Evolutionary conservation across 345 rosid genomes (phyloP).

Genomic region (Euphorbia peplus): DNA sequence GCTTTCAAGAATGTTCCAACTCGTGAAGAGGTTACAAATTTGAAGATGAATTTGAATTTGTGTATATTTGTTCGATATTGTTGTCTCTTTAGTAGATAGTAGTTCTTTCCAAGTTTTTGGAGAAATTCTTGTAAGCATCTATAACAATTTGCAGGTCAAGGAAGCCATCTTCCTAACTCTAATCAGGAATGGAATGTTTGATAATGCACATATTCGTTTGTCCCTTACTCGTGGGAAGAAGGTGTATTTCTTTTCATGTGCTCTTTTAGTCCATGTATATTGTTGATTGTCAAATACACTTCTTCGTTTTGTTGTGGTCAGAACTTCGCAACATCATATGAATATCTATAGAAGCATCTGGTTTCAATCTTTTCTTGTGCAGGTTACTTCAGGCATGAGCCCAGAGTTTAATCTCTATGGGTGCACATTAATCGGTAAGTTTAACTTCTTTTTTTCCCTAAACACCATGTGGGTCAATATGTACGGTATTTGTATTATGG

Average conservation of each 20-base stretch:
- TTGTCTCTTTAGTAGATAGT: not conserved
- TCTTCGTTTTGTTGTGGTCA: not conserved
- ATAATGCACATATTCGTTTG: slow-evolving; percentile 75
- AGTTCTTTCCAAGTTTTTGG: not conserved
- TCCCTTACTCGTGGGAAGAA: slow-evolving; percentile 88
- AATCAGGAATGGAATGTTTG: slow-evolving; percentile 78
- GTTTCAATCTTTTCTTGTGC: slow-evolving; percentile 9
- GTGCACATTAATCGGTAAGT: slow-evolving; percentile 79
- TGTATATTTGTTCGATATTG: slow-evolving; percentile 1
- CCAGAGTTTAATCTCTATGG: slow-evolving; percentile 86
- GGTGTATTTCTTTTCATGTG: slow-evolving; percentile 30
- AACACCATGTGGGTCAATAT: not conserved
- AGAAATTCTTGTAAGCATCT: slow-evolving; percentile 10
- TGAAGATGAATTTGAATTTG: slow-evolving; percentile 9
- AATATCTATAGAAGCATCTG: not conserved
- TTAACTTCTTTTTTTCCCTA: slow-evolving; percentile 4
- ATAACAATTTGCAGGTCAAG: slow-evolving; percentile 48
- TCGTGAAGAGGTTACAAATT: slow-evolving; percentile 57
- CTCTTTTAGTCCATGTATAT: not conserved
- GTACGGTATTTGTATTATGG: slow-evolving; percentile 3
- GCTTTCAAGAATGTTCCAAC: slow-evolving; percentile 77
- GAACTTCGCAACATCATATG: not conserved
- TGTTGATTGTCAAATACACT: not conserved
- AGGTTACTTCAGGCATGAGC: slow-evolving; percentile 97
- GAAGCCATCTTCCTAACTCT: slow-evolving; percentile 82